Percentiles rank a stretch among this genome's conserved stretches.
These are phyloP conservation scores for Asclepias syriaca DNA, from an alignment of 257 asterid species.

Conservation along the genomic window DNA sequence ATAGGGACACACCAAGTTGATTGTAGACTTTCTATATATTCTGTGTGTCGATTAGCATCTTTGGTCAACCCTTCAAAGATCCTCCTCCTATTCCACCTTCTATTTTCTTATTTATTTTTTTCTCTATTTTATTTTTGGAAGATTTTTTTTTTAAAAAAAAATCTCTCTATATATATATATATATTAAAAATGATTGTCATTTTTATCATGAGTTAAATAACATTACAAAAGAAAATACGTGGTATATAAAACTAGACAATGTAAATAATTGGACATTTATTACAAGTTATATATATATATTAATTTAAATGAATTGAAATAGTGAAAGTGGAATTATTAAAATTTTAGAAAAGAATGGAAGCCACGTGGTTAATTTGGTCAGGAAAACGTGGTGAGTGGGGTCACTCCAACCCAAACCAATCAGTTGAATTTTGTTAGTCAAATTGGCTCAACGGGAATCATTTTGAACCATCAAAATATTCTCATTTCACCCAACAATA, in stretches of 20 bases:
- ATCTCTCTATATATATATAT: too few species aligned
- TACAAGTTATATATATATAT: too few species aligned
- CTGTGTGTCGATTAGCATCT: conserved; percentile 8
- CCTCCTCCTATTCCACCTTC: neutral
- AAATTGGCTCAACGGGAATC: neutral
- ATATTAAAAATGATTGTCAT: too few species aligned
- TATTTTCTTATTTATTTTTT: too few species aligned
- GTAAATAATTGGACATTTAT: too few species aligned
- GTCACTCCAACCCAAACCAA: neutral
- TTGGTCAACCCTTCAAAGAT: conserved; percentile 35
- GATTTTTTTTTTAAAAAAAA: neutral
- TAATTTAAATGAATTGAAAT: too few species aligned
- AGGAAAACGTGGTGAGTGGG: neutral
- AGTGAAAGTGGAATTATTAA: too few species aligned
- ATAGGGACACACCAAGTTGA: conserved; percentile 11
- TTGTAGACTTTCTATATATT: conserved; percentile 25
- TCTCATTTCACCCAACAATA: neutral
- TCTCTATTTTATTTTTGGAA: neutral
- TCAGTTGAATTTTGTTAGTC: neutral
- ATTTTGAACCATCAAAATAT: neutral
- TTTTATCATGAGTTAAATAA: too few species aligned
- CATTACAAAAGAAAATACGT: too few species aligned
- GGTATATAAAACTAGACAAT: too few species aligned
- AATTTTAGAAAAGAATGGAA: neutral
- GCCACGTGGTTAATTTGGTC: conserved; percentile 2